Evolutionary conservation across 306 rosid species (phyloP).

Genomic region (Cicer arietinum): DNA sequence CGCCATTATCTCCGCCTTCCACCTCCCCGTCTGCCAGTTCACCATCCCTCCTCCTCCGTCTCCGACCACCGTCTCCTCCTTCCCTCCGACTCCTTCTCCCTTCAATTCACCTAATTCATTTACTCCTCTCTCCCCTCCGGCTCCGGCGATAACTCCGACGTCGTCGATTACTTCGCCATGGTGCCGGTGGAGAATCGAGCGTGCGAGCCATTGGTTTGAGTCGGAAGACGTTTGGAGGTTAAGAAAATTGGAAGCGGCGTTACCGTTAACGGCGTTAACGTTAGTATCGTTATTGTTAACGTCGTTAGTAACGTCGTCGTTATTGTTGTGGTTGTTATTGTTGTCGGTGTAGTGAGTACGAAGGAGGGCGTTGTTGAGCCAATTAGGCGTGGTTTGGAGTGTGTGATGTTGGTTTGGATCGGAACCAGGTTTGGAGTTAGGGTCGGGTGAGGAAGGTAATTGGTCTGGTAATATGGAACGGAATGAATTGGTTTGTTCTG

Average conservation of each 20-base stretch:
- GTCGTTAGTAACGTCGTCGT: neutral
- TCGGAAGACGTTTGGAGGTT: slow-evolving; percentile 75
- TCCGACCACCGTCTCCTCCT: slow-evolving; percentile 44
- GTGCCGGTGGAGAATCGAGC: slow-evolving; percentile 76
- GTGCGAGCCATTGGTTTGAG: slow-evolving; percentile 68
- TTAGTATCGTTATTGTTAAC: neutral
- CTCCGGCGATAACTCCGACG: slow-evolving; percentile 41
- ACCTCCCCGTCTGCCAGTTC: slow-evolving; percentile 87
- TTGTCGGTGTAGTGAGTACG: slow-evolving; percentile 58
- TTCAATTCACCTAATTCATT: slow-evolving; percentile 61
- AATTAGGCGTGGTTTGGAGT: slow-evolving; percentile 77
- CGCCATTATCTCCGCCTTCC: slow-evolving; percentile 82
- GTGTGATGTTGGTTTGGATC: slow-evolving; percentile 40
- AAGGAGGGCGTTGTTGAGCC: slow-evolving; percentile 83
- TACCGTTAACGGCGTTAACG: slow-evolving; percentile 1
- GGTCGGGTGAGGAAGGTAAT: slow-evolving; percentile 55
- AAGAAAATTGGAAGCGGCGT: slow-evolving; percentile 58
- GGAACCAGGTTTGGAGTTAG: slow-evolving; percentile 54
- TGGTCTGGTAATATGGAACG: slow-evolving; percentile 56
- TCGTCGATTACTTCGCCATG: slow-evolving; percentile 70
- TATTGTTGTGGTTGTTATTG: neutral
- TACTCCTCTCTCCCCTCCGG: slow-evolving; percentile 35
- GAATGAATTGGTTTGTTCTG: slow-evolving; percentile 54
- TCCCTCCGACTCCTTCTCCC: slow-evolving; percentile 31
- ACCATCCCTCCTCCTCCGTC: slow-evolving; percentile 55